Evolutionary conservation across 2,329 filamentous ascomycete species (phyloP), one percentile per base, ranked within the genome.

Genomic region (Zymoseptoria tritici): DNA sequence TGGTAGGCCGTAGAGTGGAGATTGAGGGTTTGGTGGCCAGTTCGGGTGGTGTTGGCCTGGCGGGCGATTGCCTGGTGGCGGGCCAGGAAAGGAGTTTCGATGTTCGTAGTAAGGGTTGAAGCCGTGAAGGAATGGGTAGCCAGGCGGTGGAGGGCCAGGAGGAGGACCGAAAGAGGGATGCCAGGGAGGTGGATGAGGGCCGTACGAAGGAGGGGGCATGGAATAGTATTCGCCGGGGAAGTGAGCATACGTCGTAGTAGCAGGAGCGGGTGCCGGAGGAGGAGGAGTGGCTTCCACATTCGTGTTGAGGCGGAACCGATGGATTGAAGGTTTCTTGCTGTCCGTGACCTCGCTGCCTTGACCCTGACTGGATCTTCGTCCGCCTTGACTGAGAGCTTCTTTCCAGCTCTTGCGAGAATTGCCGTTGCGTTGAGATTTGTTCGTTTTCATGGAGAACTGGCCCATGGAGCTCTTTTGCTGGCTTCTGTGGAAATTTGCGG

Each of bases 391-490:
- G 16, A 29, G 55, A 4, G 50, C 31, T 49, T 64, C 61, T 55
- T 64, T 65, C 51, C 55, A 60, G 16, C 52, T 49, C 46, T 57
- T 65, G 46, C 63, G 60, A 36, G 63, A 62, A 11, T 58, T 46
- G 4, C 65, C 65, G 29, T 60, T 56, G 5, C 65, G 63, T 11
- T 67, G 58, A 29, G 26, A 29, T 7, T 54, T 49, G 36, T 55
- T 65, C 26, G 26, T 65, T 4, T 57, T 24, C 55, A 65, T 67
- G 59, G 13, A 56, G 29, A 49, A 57, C 3, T 26, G 11, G 20
- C 42, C 29, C 57, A 54, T 57, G 16, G 9, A 24, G 22, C 31
- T 24, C 53, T 57, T 29, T 26, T 57, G 55, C 11, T 55, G 53
- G 29, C 42, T 49, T 21, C 55, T 20, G 19, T 56, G 52, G 3